phyloP scores from a whole-genome alignment of 169 alveolate genomes.

The Prorocentrum cordatum region DNA sequence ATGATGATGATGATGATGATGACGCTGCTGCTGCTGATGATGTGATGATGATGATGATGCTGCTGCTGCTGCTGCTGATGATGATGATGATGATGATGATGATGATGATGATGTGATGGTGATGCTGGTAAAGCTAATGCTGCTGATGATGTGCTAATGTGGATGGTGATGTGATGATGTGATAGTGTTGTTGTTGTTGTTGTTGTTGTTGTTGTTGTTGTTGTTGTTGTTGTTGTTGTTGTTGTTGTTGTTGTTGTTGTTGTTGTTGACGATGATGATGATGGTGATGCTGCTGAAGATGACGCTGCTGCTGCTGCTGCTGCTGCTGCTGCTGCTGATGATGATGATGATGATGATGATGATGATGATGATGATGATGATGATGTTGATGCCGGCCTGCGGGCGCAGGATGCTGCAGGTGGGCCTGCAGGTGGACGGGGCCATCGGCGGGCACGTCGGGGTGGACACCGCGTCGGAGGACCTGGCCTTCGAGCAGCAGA shows the following conservation, averaged over 20 bases:
- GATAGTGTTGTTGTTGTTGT: neutral
- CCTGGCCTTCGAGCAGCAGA: neutral
- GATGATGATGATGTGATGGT: neutral
- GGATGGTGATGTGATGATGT: neutral
- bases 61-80: neutral
- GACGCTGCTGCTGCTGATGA: too few relatives aligned
- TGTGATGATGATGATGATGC: neutral
- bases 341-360: too few relatives aligned
- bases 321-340: too few relatives aligned
- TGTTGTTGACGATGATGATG: too few relatives aligned
- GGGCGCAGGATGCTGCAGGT: too few relatives aligned
- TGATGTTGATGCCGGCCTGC: too few relatives aligned
- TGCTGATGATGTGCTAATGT: too few relatives aligned
- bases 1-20: neutral
- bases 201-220: neutral
- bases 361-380: too few relatives aligned
- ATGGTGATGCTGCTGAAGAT: too few relatives aligned
- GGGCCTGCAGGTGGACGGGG: conserved; percentile 33
- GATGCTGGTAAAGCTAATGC: too few relatives aligned
- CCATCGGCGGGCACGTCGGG: conserved; percentile 53
- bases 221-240: neutral
- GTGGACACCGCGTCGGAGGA: neutral
- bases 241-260: neutral
- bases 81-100: neutral
- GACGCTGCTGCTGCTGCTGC: too few relatives aligned